Base-by-base conservation (phyloP, 176 grass and related monocot genomes). In the Ampelocalamus luodianensis region DNA sequence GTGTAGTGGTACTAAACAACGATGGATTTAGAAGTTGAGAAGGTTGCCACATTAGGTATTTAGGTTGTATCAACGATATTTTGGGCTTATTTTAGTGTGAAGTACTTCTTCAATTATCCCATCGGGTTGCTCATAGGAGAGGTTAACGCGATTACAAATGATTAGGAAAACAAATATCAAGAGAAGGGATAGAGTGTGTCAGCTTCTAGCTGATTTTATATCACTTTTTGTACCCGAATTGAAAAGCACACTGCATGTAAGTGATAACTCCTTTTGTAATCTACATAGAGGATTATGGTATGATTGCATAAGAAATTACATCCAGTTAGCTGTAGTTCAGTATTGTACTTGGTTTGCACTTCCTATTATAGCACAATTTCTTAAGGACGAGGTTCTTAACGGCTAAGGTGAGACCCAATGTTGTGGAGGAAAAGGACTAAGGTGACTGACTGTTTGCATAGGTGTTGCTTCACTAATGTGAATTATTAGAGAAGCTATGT, bases 301-400 rank as follows among this genome's bases (percentile, higher is more conserved):
- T 3, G 18, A 8, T 18, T 40, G 22, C 36, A 27, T 76, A 74
- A 75, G 23, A 78, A 78, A 60, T 37, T 18, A 82, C 38, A 56
- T 81, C 23, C 26, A 54, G 29, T 75, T 5, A 82, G 6, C 50
- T 82, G 39, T 48, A 68, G 37, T 54, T 32, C 44, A 76, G 73
- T 58, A 58, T 29, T 54, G 32, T 45, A 55, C 32, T 55, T 55
- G 16, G 72, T 55, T 66, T 76, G 10, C 32, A 44, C n/a, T 56
- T 6, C 49, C 46, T 77, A 32, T 20, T 56, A 6, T 43, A 29
- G 44, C 20, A 2, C 40, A 61, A 34, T 6, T 48, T 74, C 37
- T 20, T 8, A 63, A 39, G 43, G 42, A 65, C 51, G 43, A 51
- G 4, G 14, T 74, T 74, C 71, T 53, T 74, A 38, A 24, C 4